Evolutionary conservation across 441 rosid genomes (phyloP).

Genomic region (Geranium incanum): DNA sequence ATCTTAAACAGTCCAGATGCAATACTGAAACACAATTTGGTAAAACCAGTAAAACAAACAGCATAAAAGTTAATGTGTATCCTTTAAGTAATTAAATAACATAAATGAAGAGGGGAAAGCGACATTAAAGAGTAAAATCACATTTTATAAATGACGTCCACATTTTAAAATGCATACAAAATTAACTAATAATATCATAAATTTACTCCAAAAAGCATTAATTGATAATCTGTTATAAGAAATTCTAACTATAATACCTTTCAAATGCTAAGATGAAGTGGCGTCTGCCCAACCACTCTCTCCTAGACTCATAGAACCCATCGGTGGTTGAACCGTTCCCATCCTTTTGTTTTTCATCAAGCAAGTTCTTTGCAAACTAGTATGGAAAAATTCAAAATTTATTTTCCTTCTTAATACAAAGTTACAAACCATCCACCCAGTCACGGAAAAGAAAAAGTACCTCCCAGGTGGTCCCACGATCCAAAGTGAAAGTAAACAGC

Average conservation of each 20-base stretch:
- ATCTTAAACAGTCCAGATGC: slow-evolving; percentile 79
- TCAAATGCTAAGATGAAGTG: slow-evolving; percentile 91
- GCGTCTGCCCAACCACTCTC: slow-evolving; percentile 94
- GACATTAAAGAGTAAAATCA: neutral
- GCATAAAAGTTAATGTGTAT: neutral
- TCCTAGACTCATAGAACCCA: slow-evolving; percentile 92
- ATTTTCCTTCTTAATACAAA: slow-evolving; percentile 14
- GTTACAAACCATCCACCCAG: slow-evolving; percentile 11
- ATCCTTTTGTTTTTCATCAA: slow-evolving; percentile 72
- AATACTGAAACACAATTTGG: slow-evolving; percentile 43
- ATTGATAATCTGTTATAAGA: neutral
- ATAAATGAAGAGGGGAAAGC: slow-evolving; percentile 3
- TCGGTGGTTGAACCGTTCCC: slow-evolving; percentile 72
- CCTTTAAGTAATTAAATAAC: neutral
- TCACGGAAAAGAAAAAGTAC: slow-evolving; percentile 28
- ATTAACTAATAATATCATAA: neutral
- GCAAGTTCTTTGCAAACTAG: slow-evolving; percentile 75
- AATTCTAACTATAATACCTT: slow-evolving; percentile 43
- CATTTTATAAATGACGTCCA: neutral
- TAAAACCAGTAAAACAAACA: slow-evolving; percentile 14
- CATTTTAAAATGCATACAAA: neutral
- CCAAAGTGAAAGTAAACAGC: slow-evolving; percentile 79
- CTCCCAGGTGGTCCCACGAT: slow-evolving; percentile 97
- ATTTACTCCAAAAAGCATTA: neutral
- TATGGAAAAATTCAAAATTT: slow-evolving; percentile 22